These are phyloP conservation scores for Iberis pinnata DNA, from an alignment of 345 rosid genomes.

Conservation along the genomic window DNA sequence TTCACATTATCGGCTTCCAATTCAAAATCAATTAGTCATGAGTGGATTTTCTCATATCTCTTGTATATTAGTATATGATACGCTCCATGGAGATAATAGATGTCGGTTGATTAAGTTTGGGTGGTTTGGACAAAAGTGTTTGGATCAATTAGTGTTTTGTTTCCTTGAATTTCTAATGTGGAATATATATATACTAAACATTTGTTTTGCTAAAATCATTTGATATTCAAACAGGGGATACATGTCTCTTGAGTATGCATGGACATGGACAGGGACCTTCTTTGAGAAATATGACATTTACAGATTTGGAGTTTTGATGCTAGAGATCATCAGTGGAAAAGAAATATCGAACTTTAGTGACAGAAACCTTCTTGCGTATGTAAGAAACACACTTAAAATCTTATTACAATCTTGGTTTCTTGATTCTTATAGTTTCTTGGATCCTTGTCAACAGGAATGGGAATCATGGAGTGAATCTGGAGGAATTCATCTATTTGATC, in stretches of 20 bases:
- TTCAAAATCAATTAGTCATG: too few species aligned
- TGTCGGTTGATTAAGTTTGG: too few species aligned
- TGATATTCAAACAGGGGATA: constrained; percentile 14
- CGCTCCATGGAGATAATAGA: too few species aligned
- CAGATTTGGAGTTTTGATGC: constrained; percentile 36
- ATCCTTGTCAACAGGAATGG: constrained; percentile 17
- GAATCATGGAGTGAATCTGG: constrained; percentile 18
- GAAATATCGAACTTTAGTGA: constrained; percentile 8
- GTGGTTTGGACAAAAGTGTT: too few species aligned
- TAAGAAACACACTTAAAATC: neutral
- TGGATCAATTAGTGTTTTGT: too few species aligned
- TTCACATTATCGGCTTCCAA: too few species aligned
- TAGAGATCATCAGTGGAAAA: constrained; percentile 11
- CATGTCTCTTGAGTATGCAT: constrained; percentile 47
- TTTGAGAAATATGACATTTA: constrained; percentile 40
- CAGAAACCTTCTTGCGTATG: constrained; percentile 11
- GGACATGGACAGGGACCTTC: constrained; percentile 36
- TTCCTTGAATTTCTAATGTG: neutral
- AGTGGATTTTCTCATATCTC: too few species aligned
- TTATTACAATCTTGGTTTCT: neutral
- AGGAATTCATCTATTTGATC: constrained; percentile 10
- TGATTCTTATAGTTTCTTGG: neutral
- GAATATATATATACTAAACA: neutral
- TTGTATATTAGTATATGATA: too few species aligned
- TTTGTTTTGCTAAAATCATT: neutral